Base-by-base conservation (phyloP, 345 rosid genomes). In the Garcia nutans region DNA sequence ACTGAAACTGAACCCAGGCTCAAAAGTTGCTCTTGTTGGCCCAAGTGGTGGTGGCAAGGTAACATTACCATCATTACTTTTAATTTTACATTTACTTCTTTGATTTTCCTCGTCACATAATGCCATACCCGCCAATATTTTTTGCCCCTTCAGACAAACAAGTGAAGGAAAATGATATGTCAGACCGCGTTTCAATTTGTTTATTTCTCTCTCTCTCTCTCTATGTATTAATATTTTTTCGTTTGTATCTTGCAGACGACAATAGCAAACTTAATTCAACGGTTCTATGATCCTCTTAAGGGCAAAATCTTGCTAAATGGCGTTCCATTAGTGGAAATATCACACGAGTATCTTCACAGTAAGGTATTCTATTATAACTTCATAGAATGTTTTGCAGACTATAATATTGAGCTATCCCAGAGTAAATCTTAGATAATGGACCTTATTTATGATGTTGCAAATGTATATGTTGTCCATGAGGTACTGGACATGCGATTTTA, bases 11-110 rank as follows among this genome's bases (percentile, higher is more conserved):
- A 84, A 83, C 58, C 92, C 97, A 41, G 97, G 93, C 76, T 88
- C 97, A 50, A 95, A 93, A 87, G 87, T 90, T 73, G 99, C 99
- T 26, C 96, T 93, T 49, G 99, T 95, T 31, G 99, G 99, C 76
- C 99, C 96, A 61, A 95, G 97, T 74, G 99, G 99, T 73, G 99
- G 99, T 16, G 99, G 99, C 76, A 95, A 95, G 84, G 97, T 95
- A 88, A 82, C 41, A 74, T 73, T 74, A 5, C 47, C 47, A 3
- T 49, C 5, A 19, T 66, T 65, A 22, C 52, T 72, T 58, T 47
- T 77, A 41, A 55, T 64, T 42, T 65, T 56, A 17, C 47, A 10
- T 64, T 20, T 59, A 10, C 61, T n/a, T n/a, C n/a, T 24, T 59
- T 4, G 61, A 66, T 65, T 60, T 50, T 54, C 45, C 41, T 6